Evolutionary conservation across 345 rosid species (phyloP).

Genomic region (Sisymbrium irio): DNA sequence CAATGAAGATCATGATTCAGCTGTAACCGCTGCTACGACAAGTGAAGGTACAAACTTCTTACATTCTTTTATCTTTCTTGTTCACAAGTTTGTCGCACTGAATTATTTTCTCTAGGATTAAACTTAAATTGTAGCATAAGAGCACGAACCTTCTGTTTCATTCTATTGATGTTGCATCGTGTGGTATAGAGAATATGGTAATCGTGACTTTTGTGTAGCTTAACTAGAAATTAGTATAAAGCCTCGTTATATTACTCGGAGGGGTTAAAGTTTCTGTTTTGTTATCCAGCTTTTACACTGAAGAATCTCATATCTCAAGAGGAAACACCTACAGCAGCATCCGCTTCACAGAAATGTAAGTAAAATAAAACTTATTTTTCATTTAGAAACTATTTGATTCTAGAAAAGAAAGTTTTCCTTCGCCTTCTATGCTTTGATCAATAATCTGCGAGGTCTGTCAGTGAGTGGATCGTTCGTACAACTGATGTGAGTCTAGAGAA

Average conservation of each 20-base stretch:
- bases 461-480: not conserved
- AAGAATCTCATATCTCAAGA: constrained; percentile 86
- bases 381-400: too few species aligned
- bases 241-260: not conserved
- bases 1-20: constrained; percentile 41
- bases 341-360: constrained; percentile 71
- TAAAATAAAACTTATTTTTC: not conserved
- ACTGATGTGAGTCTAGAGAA: not conserved
- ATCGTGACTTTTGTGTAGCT: not conserved
- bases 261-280: constrained; percentile 17
- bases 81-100: not conserved
- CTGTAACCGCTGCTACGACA: constrained; percentile 28
- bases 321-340: constrained; percentile 55
- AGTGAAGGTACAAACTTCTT: constrained; percentile 47
- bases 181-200: not conserved
- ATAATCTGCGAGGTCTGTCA: not conserved
- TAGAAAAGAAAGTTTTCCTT: not conserved
- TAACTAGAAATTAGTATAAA: not conserved
- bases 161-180: not conserved
- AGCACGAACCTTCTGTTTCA: not conserved
- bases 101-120: not conserved
- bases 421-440: not conserved
- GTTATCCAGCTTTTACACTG: constrained; percentile 65
- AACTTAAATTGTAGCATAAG: not conserved
- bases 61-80: not conserved